A percentile compares a stretch with the other conserved stretches of the same genome.
phyloP scores from a whole-genome alignment of 1,139 yeast species.

The Magnusiomyces ingens region DNA sequence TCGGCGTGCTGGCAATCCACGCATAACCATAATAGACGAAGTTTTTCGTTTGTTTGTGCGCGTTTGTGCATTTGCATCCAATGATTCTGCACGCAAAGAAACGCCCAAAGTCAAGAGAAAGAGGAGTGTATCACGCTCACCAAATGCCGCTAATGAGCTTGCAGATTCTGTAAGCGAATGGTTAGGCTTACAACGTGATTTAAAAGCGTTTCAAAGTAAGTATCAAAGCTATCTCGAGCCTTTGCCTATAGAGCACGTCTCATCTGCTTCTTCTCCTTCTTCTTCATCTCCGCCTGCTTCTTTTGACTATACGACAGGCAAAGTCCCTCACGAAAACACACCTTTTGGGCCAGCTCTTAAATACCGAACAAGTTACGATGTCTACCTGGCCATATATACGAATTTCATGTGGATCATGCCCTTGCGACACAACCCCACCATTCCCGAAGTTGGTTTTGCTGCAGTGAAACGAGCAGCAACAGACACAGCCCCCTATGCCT shows the following conservation, averaged over 20 bases:
- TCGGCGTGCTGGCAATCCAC: conserved; percentile 1
- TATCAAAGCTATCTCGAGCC: no score
- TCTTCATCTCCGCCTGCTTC: no score
- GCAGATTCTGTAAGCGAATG: no score
- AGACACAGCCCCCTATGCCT: background rate
- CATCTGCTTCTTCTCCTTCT: no score
- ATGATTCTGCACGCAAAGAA: conserved; percentile 8
- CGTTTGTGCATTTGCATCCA: conserved; percentile 3
- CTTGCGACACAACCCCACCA: background rate
- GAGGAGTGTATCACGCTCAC: no score
- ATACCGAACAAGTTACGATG: background rate
- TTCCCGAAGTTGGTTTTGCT: background rate
- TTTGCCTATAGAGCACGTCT: no score
- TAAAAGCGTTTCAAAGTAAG: no score
- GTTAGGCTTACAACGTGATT: no score
- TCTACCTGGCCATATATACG: background rate
- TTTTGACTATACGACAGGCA: no score
- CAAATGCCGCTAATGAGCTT: no score
- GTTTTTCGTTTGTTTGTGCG: background rate
- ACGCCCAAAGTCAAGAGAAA: no score
- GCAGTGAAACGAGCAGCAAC: background rate
- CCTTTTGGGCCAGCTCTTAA: background rate
- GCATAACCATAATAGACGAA: conserved; percentile 4
- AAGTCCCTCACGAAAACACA: no score
- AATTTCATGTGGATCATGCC: background rate